These are phyloP conservation scores for Eragrostis curvula DNA, from an alignment of 176 grass and related monocot genomes.

Conservation along the genomic window DNA sequence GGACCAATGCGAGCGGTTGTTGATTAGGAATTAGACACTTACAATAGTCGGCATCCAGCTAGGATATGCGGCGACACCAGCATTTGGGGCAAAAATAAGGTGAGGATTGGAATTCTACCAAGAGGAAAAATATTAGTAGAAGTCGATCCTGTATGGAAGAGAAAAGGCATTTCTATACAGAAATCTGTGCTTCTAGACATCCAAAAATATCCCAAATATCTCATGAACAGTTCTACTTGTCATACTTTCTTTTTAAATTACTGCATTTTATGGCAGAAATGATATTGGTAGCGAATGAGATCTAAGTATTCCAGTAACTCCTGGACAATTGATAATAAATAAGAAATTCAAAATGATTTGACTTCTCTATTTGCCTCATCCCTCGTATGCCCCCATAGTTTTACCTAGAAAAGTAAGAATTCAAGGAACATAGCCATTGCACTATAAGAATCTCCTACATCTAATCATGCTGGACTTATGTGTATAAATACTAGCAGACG, in stretches of 20 bases:
- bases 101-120: slow-evolving; percentile 75
- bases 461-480: slow-evolving; percentile 12
- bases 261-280: slow-evolving; percentile 14
- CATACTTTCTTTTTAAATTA: slow-evolving; percentile 16
- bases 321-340: neutral
- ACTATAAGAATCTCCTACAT: neutral
- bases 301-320: slow-evolving; percentile 11
- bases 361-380: neutral
- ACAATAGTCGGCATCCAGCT: slow-evolving; percentile 91
- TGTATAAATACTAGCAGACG: neutral
- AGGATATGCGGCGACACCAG: slow-evolving; percentile 89
- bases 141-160: slow-evolving; percentile 17
- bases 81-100: slow-evolving; percentile 92
- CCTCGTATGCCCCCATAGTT: neutral
- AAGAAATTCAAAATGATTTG: slow-evolving; percentile 8
- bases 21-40: slow-evolving; percentile 45
- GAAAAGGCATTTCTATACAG: slow-evolving; percentile 5
- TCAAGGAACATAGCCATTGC: neutral
- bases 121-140: slow-evolving; percentile 41
- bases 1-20: neutral
- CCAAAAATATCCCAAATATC: neutral
- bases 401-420: neutral
- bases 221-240: neutral
- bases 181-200: slow-evolving; percentile 13
- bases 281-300: neutral